Evolutionary conservation across 2,329 filamentous ascomycete species (phyloP), one percentile per base, ranked within the genome.

Genomic region (Trichophyton equinum): DNA sequence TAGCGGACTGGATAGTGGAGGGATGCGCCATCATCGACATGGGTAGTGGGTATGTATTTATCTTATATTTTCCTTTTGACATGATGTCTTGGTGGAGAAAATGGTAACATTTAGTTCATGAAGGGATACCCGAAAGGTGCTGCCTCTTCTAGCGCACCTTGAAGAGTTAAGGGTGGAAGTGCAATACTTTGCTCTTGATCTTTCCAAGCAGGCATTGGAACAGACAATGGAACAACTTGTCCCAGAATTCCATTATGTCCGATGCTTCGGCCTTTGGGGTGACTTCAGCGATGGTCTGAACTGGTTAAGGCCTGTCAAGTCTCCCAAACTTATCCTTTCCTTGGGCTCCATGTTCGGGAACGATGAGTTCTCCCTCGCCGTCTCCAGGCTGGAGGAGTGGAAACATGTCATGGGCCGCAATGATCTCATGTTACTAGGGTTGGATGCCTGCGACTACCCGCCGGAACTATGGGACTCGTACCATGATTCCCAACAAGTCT

Each of bases 271-370:
- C 13, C 46, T 60, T 6, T 60, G 58, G 58, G 58, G 58, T 7
- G 18, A 46, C 36, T 60, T 60, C 33, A 44, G 33, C 30, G 44
- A 60, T 25, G 58, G 58, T 20, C 25, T 60, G n/a, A 40, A 60
- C 9, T 60, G 58, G 58, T n/a, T 55, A 25, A 60, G 46, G 46
- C 9, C 58, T 36, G 25, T 60, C 11, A 36, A 36, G 18, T 38
- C 44, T 25, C 58, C 58, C 20, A 60, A 55, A 22, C 33, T 60
- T 18, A 53, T 60, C 33, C 44, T 60, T 11, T 60, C 58, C 22
- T 30, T 60, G 8, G 58, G 58, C 4, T 60, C 58, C n/a, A 60
- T 60, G 44, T 60, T 53, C 11, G 58, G 58, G 20, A 60, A 60
- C 27, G 58, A 60, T 33, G 44, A 55, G 33, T 60, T 60, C n/a